Evolutionary conservation across 225 moss, liverwort and hornwort species (phyloP).

Genomic region (Marchantia polymorpha): DNA sequence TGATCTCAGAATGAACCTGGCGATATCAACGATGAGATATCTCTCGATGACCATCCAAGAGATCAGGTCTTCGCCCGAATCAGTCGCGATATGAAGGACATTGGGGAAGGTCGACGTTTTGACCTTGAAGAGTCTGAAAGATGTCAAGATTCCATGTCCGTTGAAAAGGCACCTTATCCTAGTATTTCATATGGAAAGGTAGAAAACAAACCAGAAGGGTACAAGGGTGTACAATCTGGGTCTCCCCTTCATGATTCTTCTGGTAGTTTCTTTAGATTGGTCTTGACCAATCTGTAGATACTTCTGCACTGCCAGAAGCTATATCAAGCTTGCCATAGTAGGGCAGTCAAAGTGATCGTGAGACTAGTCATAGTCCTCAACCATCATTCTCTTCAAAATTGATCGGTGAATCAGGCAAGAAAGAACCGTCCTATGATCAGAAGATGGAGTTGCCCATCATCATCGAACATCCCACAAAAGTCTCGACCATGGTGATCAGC

Average conservation of each 20-base stretch:
- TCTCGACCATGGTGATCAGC: conserved; percentile 24
- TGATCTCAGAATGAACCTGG: not conserved
- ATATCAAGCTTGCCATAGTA: not conserved
- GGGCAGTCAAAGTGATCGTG: not conserved
- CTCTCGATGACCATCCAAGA: not conserved
- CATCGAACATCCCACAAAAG: conserved; percentile 22
- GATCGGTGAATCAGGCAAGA: conserved; percentile 12
- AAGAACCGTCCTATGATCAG: conserved; percentile 1
- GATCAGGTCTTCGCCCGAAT: not conserved
- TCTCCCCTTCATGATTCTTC: not conserved
- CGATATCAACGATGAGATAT: not conserved
- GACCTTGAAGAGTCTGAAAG: not conserved
- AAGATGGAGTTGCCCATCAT: conserved; percentile 23
- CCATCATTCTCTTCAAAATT: not conserved
- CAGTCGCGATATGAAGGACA: not conserved
- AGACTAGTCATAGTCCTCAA: not conserved
- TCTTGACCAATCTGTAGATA: not conserved
- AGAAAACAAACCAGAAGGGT: not conserved
- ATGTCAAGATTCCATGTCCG: not conserved
- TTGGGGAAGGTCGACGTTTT: not conserved
- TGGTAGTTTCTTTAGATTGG: no score
- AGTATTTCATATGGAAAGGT: not conserved
- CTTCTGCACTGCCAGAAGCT: not conserved
- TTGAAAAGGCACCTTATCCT: not conserved
- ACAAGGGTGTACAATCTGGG: not conserved